Percentiles rank a stretch among this genome's conserved stretches.
Conservation (phyloP, 164 flowering plant genomes). For the Euptelea pleiosperma region DNA sequence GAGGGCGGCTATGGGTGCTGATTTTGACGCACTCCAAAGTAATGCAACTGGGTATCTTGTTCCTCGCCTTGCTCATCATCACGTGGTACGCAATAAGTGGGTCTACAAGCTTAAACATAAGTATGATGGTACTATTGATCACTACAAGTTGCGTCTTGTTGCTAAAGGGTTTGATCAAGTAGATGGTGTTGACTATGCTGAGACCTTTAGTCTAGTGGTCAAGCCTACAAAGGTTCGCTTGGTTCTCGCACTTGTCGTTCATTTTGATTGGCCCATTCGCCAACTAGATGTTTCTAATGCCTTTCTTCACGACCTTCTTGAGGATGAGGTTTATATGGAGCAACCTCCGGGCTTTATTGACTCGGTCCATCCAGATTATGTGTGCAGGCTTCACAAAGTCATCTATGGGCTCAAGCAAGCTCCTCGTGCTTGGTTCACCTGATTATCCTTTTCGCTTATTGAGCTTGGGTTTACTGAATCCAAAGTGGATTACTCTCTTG, state of each 20-base stretch:
- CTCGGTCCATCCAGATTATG: neutral
- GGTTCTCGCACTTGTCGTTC: neutral
- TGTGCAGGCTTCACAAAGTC: neutral
- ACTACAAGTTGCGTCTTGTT: neutral
- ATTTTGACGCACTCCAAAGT: too few relatives aligned
- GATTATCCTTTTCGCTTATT: rapidly evolving
- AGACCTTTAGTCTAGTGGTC: neutral
- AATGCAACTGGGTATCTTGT: too few relatives aligned
- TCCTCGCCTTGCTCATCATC: too few relatives aligned
- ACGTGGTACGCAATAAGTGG: too few relatives aligned
- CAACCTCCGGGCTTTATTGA: neutral
- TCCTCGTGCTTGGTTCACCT: neutral
- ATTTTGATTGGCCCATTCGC: neutral
- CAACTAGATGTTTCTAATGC: neutral
- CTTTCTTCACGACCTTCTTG: neutral
- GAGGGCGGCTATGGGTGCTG: too few relatives aligned
- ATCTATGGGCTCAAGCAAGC: neutral
- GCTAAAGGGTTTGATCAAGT: neutral
- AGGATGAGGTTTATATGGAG: neutral
- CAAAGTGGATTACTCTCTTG: neutral
- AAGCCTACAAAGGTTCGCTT: neutral
- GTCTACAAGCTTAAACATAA: neutral
- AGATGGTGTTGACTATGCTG: too few relatives aligned
- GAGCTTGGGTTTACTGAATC: neutral
- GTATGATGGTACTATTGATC: neutral